These are phyloP conservation scores for Berberis vulgaris DNA, from an alignment of 164 flowering plant genomes.

Conservation along the genomic window DNA sequence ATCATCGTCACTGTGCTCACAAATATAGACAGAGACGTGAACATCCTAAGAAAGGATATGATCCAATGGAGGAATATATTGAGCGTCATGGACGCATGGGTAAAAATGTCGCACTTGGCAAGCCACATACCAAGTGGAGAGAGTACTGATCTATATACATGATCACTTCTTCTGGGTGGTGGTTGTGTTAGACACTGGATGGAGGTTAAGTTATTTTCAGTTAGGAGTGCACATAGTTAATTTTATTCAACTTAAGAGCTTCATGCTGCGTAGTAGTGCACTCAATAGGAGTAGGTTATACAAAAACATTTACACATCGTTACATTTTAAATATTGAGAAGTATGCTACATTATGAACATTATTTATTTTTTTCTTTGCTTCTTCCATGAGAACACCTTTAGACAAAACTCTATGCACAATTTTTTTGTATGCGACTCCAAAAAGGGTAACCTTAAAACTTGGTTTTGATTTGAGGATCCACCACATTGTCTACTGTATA, in stretches of 20 bases:
- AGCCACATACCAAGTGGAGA: conserved; percentile 5
- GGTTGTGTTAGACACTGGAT: neutral
- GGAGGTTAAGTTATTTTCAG: too few relatives aligned
- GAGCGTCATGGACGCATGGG: conserved; percentile 24
- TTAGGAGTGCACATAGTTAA: too few relatives aligned
- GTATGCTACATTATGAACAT: conserved; percentile 6
- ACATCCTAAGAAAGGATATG: conserved; percentile 12
- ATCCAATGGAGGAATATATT: conserved; percentile 16
- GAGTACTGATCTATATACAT: neutral
- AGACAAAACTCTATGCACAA: too few relatives aligned
- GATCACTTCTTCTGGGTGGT: neutral
- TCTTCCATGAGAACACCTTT: neutral
- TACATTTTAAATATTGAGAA: neutral
- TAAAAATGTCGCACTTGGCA: conserved; percentile 5
- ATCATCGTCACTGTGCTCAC: conserved; percentile 49
- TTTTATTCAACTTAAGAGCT: too few relatives aligned
- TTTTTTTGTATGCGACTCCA: neutral
- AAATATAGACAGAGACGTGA: conserved; percentile 49
- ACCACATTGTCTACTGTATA: conserved; percentile 1
- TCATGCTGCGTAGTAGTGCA: too few relatives aligned
- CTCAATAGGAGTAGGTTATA: too few relatives aligned
- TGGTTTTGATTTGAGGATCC: conserved; percentile 1
- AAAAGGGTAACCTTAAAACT: neutral
- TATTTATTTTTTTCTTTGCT: neutral
- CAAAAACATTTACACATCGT: too few relatives aligned